A percentile compares a stretch with the other conserved stretches of the same genome.
phyloP scores from a whole-genome alignment of 495 filamentous ascomycete species.

The Hyaloscypha variabilis region DNA sequence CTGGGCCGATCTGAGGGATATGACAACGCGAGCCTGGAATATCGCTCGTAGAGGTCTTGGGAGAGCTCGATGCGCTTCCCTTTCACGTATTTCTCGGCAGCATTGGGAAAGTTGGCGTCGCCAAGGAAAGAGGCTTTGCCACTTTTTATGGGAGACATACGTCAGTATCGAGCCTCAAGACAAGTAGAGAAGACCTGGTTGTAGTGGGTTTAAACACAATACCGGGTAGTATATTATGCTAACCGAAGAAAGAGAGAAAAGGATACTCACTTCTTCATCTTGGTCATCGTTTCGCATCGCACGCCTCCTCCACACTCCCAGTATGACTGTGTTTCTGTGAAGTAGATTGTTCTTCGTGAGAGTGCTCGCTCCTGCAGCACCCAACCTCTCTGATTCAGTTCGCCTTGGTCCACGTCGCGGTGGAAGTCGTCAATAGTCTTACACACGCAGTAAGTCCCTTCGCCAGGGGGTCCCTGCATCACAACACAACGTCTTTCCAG shows the following conservation, averaged over 20 bases:
- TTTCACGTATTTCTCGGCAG: not conserved
- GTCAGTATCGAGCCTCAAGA: slow-evolving; percentile 12
- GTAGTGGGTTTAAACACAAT: not conserved
- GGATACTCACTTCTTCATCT: too few species aligned
- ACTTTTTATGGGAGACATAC: not conserved
- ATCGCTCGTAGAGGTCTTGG: slow-evolving; percentile 17
- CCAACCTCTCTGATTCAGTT: slow-evolving; percentile 38
- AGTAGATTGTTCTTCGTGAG: too few species aligned
- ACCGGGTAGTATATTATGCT: not conserved
- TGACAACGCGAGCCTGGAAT: slow-evolving; percentile 13
- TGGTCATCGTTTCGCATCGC: too few species aligned
- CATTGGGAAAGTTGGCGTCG: slow-evolving; percentile 41
- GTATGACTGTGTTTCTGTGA: too few species aligned
- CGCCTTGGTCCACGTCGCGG: slow-evolving; percentile 4
- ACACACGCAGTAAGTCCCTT: not conserved
- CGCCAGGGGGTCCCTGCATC: slow-evolving; percentile 3
- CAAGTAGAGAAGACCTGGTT: not conserved
- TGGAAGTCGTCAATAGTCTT: slow-evolving; percentile 5
- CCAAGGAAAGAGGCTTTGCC: slow-evolving; percentile 37
- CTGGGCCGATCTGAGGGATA: slow-evolving; percentile 7
- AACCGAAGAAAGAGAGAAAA: not conserved
- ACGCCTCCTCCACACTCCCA: too few species aligned
- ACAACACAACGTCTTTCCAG: slow-evolving; percentile 1
- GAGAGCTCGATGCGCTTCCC: slow-evolving; percentile 7
- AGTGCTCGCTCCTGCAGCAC: too few species aligned